Conservation (phyloP, 2,329 filamentous ascomycete genomes). For the Nigrograna mackinnonii region DNA sequence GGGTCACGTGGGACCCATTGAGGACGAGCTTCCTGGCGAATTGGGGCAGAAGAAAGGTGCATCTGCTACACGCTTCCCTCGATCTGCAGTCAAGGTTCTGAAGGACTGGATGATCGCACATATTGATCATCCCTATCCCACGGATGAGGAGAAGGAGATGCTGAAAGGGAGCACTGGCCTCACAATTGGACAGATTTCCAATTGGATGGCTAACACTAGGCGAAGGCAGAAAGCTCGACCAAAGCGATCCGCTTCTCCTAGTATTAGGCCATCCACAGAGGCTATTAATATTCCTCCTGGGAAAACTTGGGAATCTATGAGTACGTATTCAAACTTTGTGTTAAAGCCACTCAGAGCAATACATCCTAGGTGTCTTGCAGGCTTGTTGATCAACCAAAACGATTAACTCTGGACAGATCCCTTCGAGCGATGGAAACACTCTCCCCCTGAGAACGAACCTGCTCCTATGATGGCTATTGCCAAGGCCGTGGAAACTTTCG, state of each 20-base stretch:
- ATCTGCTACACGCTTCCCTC: constrained; percentile 63
- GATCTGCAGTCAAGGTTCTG: constrained; percentile 77
- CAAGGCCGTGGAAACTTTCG: constrained; percentile 56
- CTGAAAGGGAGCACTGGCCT: constrained; percentile 79
- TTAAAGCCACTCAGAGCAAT: not conserved
- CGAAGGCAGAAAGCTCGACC: constrained; percentile 77
- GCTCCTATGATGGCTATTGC: constrained; percentile 67
- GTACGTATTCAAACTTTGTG: constrained; percentile 26
- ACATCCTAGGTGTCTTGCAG: not conserved
- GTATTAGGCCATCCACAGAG: constrained; percentile 62
- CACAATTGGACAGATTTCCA: constrained; percentile 81
- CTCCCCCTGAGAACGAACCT: constrained; percentile 71
- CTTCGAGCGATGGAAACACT: constrained; percentile 70
- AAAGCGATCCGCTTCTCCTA: constrained; percentile 70
- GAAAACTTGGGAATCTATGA: constrained; percentile 54
- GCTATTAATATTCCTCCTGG: constrained; percentile 75
- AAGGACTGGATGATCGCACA: constrained; percentile 86
- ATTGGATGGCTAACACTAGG: constrained; percentile 90
- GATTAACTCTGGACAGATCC: constrained; percentile 57
- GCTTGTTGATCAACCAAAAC: constrained; percentile 12
- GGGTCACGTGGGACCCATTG: constrained; percentile 40
- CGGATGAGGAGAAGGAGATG: constrained; percentile 81
- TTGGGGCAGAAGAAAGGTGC: constrained; percentile 36
- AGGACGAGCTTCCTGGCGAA: constrained; percentile 29
- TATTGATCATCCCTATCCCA: constrained; percentile 82